These are phyloP conservation scores for Salix purpurea DNA, from an alignment of 345 rosid species.

Conservation along the genomic window DNA sequence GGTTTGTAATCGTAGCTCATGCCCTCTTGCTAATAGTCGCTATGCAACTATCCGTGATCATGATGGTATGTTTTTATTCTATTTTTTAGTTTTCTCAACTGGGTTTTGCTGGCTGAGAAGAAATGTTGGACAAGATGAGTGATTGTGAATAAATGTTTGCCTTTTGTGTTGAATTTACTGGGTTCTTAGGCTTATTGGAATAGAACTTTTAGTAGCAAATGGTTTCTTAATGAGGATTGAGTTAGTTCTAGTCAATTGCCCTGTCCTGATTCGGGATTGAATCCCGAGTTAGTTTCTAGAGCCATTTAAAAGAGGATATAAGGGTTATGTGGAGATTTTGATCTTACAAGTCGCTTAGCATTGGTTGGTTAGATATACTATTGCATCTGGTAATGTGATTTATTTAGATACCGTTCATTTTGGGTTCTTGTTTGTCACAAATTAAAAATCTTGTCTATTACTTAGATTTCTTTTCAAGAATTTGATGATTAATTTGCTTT, in stretches of 20 bases:
- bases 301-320: not conserved
- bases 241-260: not conserved
- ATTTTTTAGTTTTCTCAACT: not conserved
- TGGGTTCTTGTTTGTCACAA: not conserved
- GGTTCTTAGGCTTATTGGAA: not conserved
- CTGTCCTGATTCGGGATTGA: not conserved
- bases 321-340: not conserved
- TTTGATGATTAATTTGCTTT: not conserved
- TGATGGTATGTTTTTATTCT: constrained; percentile 43
- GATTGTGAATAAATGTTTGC: not conserved
- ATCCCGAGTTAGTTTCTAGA: not conserved
- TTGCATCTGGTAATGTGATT: not conserved
- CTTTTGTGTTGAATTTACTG: not conserved
- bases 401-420: not conserved
- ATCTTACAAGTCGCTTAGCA: not conserved
- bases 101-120: not conserved
- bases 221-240: not conserved
- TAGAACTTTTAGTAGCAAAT: not conserved
- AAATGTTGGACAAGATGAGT: not conserved
- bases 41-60: constrained; percentile 93
- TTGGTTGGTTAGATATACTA: not conserved
- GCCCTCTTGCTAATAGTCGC: constrained; percentile 95
- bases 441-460: not conserved
- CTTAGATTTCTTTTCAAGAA: not conserved
- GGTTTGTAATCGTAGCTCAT: constrained; percentile 86